Conservation (phyloP, 2,329 filamentous ascomycete species). For the Penicillium sp. region DNA sequence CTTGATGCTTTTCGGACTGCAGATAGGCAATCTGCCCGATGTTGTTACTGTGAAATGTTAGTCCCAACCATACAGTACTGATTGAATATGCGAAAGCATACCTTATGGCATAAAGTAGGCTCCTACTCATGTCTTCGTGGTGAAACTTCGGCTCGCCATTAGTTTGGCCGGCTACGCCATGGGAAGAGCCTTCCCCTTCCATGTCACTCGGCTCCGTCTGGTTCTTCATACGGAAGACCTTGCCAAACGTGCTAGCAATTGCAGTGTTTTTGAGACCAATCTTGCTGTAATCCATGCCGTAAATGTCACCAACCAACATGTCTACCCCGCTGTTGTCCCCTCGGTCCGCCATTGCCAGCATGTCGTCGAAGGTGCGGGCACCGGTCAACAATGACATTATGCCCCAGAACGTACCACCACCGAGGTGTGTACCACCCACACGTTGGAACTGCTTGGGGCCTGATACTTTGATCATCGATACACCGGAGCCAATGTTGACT, state of each 20-base stretch:
- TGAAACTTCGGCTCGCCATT: slow-evolving; percentile 60
- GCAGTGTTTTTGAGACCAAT: slow-evolving; percentile 92
- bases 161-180: too few species aligned
- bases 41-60: slow-evolving; percentile 69
- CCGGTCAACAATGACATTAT: slow-evolving; percentile 83
- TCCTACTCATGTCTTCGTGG: slow-evolving; percentile 77
- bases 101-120: slow-evolving; percentile 84
- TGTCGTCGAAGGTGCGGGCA: slow-evolving; percentile 93
- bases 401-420: slow-evolving; percentile 96
- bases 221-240: slow-evolving; percentile 87
- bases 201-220: slow-evolving; percentile 60
- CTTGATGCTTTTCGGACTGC: slow-evolving; percentile 87
- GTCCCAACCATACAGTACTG: too few species aligned
- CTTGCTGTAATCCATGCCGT: slow-evolving; percentile 89
- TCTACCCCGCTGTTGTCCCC: slow-evolving; percentile 91
- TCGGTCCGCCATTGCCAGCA: slow-evolving; percentile 80
- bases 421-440: slow-evolving; percentile 87
- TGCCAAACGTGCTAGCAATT: slow-evolving; percentile 92
- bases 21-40: slow-evolving; percentile 96
- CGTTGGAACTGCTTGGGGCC: slow-evolving; percentile 77
- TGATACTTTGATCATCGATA: slow-evolving; percentile 93
- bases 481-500: slow-evolving; percentile 95
- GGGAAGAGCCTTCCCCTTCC: too few species aligned
- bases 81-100: slow-evolving; percentile 24
- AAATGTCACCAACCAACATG: slow-evolving; percentile 95